phyloP scores from a whole-genome alignment of 345 rosid species.

The Populus tremula region DNA sequence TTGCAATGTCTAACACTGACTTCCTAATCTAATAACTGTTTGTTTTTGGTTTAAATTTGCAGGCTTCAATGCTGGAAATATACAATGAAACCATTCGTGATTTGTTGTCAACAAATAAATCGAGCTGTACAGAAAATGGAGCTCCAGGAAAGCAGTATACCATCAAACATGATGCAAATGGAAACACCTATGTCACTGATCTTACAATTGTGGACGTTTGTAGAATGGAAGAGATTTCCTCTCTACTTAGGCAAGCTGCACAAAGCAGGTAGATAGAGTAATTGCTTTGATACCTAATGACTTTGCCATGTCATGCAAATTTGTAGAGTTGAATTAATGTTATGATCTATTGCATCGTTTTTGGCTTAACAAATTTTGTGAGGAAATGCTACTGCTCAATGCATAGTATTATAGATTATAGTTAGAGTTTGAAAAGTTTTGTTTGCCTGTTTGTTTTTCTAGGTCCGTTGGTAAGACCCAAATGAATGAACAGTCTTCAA shows the following conservation, averaged over 20 bases:
- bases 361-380: background rate
- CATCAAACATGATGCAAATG: slow-evolving; percentile 77
- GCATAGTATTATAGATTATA: background rate
- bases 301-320: background rate
- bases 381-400: background rate
- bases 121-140: slow-evolving; percentile 43
- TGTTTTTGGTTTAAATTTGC: slow-evolving; percentile 1
- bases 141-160: slow-evolving; percentile 71
- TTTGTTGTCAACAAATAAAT: slow-evolving; percentile 51
- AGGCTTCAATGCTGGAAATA: slow-evolving; percentile 97
- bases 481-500: slow-evolving; percentile 52
- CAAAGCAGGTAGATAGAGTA: slow-evolving; percentile 71
- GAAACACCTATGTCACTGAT: slow-evolving; percentile 78
- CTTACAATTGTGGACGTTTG: slow-evolving; percentile 80
- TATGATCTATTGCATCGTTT: background rate
- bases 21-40: background rate
- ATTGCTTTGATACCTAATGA: background rate
- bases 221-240: slow-evolving; percentile 66
- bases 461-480: slow-evolving; percentile 91
- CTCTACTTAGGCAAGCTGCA: slow-evolving; percentile 74
- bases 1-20: slow-evolving; percentile 5
- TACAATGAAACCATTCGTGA: slow-evolving; percentile 91
- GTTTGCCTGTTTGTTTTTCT: background rate
- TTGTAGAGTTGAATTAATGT: background rate
- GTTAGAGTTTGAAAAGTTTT: background rate